Evolutionary conservation across 1,139 yeast genomes (phyloP), one percentile per base, ranked within the genome.

Genomic region (Zhuliangozyma parablackwelliae): DNA sequence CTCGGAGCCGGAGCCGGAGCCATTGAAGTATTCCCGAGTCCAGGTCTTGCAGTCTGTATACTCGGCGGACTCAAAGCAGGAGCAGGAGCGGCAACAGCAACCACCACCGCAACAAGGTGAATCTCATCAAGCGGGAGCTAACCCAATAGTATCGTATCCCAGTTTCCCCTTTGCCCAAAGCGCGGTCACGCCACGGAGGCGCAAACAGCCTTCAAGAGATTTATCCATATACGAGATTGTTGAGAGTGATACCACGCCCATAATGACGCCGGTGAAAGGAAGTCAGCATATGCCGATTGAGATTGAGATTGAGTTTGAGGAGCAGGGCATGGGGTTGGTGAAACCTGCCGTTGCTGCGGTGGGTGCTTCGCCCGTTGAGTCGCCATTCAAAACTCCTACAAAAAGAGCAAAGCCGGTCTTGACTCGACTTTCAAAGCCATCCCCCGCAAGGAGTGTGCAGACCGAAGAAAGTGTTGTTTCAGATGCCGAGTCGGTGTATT

Each of bases 1-100:
- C 40, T 61, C 66, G 2, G 61, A 61, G 28, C 49, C 58, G n/a
- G 65, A 61, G 29, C 51, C 53, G 1, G 60, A 53, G 32, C 48
- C 7, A 32, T 53, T 11, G 26, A 34, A 11, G 31, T 27, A 3
- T 12, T 33, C 44, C n/a, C 36, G 27, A 8, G 6, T 39, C 7
- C 40, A 41, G 38, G 44, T 41, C 1, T 21, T 33, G 10, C 43
- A 41, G 26, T 40, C 43, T 6, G 28, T 42, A 4, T 42, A 42
- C 23, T 36, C 36, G 13, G 38, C 35, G 10, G 28, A 37, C 7
- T 35, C 43, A 3, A 45, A 45, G 9, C 46, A 43, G 28, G 44
- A 40, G 26, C 24, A 23, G 24, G 6, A 23, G 24, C 24, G 10
- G 21, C 27, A 10, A 28, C 20, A 5, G 23, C 49, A 3, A 23